phyloP scores from a whole-genome alignment of 495 filamentous ascomycete species.

The Neurospora sp. region DNA sequence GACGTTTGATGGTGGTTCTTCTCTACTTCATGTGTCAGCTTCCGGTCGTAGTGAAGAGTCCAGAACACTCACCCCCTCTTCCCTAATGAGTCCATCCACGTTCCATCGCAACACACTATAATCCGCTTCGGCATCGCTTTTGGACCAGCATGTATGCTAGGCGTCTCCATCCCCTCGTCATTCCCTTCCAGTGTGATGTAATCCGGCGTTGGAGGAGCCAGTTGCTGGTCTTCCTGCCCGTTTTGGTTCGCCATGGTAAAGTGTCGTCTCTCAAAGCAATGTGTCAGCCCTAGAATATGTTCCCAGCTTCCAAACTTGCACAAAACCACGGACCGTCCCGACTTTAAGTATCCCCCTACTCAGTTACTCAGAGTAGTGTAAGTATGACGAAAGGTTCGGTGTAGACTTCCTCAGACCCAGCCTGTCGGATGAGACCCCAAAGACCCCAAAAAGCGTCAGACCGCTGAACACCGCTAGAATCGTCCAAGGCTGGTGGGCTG shows the following conservation, averaged over 20 bases:
- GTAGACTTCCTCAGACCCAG: not conserved
- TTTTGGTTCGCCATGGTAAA: not conserved
- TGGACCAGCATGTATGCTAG: not conserved
- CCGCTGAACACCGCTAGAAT: too few relatives aligned
- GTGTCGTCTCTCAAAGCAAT: too few relatives aligned
- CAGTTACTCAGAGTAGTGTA: not conserved
- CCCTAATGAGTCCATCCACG: slow-evolving; percentile 29
- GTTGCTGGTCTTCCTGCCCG: not conserved
- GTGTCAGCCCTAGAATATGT: not conserved
- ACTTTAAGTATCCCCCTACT: not conserved
- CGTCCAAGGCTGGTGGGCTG: not conserved
- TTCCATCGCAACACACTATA: slow-evolving; percentile 26
- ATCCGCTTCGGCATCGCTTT: slow-evolving; percentile 14
- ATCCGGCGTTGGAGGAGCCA: not conserved
- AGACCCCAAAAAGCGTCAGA: too few relatives aligned
- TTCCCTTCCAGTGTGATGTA: not conserved
- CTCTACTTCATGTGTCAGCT: slow-evolving; percentile 11
- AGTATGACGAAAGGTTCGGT: not conserved
- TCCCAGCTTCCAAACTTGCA: not conserved
- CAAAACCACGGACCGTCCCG: not conserved
- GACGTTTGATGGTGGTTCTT: slow-evolving; percentile 34
- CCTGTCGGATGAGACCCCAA: too few relatives aligned
- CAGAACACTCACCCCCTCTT: slow-evolving; percentile 8
- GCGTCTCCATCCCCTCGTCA: not conserved
- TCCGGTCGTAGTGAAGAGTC: not conserved